Evolutionary conservation across 129 eudicot species (phyloP).

Genomic region (Flaveria ramosissima): DNA sequence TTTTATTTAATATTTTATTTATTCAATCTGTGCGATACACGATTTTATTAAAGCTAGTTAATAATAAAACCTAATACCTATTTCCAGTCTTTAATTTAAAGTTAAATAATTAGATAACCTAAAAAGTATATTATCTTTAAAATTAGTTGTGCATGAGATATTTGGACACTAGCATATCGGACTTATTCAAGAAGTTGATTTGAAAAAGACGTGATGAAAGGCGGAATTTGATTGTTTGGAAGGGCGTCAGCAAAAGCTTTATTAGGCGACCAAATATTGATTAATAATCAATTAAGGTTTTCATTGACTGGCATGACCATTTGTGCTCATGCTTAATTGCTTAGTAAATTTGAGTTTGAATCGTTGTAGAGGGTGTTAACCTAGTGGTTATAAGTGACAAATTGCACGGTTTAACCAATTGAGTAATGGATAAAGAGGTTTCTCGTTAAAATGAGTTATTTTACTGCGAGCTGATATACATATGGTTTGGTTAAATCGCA

Average conservation of each 20-base stretch:
- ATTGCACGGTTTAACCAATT: too few relatives aligned
- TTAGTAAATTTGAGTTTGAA: neutral
- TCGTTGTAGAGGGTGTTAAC: neutral
- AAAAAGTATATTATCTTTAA: neutral
- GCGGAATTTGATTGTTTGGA: conserved; percentile 21
- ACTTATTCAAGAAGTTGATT: neutral
- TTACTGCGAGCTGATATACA: too few relatives aligned
- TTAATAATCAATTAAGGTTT: neutral
- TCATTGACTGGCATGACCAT: neutral
- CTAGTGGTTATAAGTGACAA: neutral
- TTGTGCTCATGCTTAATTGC: neutral
- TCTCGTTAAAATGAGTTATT: too few relatives aligned
- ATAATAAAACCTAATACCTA: too few relatives aligned
- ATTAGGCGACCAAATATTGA: neutral
- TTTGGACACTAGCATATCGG: neutral
- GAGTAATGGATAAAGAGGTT: too few relatives aligned
- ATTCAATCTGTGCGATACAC: too few relatives aligned
- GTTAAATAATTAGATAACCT: neutral
- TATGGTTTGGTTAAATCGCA: too few relatives aligned
- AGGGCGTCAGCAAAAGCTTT: neutral
- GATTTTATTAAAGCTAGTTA: too few relatives aligned
- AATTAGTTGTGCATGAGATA: neutral
- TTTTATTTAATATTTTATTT: too few relatives aligned
- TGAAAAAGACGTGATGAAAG: conserved; percentile 29
- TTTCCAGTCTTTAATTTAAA: too few relatives aligned